A percentile compares a stretch with the other conserved stretches of the same genome.
Conservation (phyloP, 2,329 filamentous ascomycete genomes). For the Exophiala aquamarina region DNA sequence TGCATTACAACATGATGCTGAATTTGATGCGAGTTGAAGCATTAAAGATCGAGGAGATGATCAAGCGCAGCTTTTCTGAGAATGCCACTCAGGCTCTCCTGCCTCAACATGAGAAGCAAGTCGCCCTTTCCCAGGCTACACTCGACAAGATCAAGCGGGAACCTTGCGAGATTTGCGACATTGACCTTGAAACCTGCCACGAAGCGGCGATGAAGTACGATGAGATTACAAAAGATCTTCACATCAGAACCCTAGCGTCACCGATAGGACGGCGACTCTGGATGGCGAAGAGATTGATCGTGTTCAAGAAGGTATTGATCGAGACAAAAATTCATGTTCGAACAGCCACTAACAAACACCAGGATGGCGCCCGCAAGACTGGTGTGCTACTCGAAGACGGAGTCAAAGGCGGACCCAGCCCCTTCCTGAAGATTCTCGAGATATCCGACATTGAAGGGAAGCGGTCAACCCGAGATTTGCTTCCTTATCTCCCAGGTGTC, state of each 20-base stretch:
- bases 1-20: slow-evolving; percentile 99
- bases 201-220: slow-evolving; percentile 77
- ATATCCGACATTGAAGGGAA: slow-evolving; percentile 67
- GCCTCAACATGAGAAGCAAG: slow-evolving; percentile 92
- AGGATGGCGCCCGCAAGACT: slow-evolving; percentile 78
- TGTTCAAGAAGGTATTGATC: slow-evolving; percentile 65
- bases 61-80: slow-evolving; percentile 98
- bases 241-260: slow-evolving; percentile 74
- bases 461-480: slow-evolving; percentile 76
- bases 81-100: slow-evolving; percentile 93
- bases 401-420: slow-evolving; percentile 59
- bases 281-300: slow-evolving; percentile 69
- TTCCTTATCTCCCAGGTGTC: slow-evolving; percentile 77
- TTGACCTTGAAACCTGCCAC: slow-evolving; percentile 77
- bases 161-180: slow-evolving; percentile 76
- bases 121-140: slow-evolving; percentile 88
- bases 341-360: slow-evolving; percentile 24
- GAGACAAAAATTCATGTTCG: neutral
- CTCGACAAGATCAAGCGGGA: slow-evolving; percentile 87
- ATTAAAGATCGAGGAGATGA: slow-evolving; percentile 99
- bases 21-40: slow-evolving; percentile 94
- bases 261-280: slow-evolving; percentile 81
- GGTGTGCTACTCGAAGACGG: slow-evolving; percentile 80
- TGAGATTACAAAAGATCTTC: slow-evolving; percentile 75
- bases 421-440: slow-evolving; percentile 75